Evolutionary conservation across 805 yeast genomes (phyloP), one percentile per base, ranked within the genome.

Genomic region (Nakazawaea ishiwadae): DNA sequence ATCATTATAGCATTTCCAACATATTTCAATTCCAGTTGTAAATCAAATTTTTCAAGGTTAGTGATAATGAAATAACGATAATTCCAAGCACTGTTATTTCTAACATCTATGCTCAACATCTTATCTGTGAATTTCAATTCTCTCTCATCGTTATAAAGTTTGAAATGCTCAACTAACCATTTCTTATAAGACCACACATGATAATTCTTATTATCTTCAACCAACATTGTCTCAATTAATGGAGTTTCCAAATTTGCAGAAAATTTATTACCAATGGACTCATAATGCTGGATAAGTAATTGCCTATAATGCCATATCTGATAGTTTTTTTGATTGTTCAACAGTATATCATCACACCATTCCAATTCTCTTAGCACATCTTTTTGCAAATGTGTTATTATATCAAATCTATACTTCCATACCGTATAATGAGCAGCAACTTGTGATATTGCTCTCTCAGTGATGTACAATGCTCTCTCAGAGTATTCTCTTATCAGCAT

Each of bases 291-390:
- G 41, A 84, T 62, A 7, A 91, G 56, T 26, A 79, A 65, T 53
- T 84, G 90, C 43, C 97, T 74, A 55, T 91, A 90, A 52, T 90
- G 86, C 97, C 98, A 93, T n/a, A 91, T 83, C 60, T 93, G 99
- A 62, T 93, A 93, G 65, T 90, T 91, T 59, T 93, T 93, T 31
- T 90, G 84, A 58, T 84, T 83, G 10, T 73, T 79, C 37, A 84
- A 55, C 0, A 96, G 90, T 27, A 86, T 64, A 26, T 68, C 68
- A 52, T 86, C 93, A 48, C 88, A 71, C 96, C 96, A 88, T 29
- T 76, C 76, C 29, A 88, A 66, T 54, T 91, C 96, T 12, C 67
- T 62, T 11, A 63, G 51, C 21, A 77, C 52, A 30, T 63, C 56
- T n/a, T 47, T 45, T 10, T 57, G 33, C 2, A 81, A 47, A 23